phyloP scores from a whole-genome alignment of 345 rosid genomes.

The Hibiscus trionum region DNA sequence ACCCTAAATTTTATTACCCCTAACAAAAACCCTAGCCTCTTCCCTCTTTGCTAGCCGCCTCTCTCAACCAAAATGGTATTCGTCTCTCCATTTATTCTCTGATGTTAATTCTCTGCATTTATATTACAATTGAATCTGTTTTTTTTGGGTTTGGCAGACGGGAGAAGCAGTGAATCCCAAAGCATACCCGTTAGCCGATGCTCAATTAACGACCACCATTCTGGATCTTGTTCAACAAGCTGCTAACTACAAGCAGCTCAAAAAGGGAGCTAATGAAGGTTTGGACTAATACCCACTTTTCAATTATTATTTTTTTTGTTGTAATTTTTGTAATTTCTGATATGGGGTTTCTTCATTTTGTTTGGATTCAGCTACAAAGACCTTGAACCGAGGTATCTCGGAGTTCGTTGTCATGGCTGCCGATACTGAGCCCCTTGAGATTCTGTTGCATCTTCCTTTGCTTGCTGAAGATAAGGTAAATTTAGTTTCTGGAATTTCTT shows the following conservation, averaged over 20 bases:
- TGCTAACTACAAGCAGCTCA: not conserved
- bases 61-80: not conserved
- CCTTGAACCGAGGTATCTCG: not conserved
- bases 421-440: conserved; percentile 3
- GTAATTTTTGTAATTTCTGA: not conserved
- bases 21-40: not conserved
- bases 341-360: not conserved
- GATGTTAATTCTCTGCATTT: not conserved
- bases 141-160: not conserved
- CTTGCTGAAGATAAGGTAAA: conserved; percentile 5
- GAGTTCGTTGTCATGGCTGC: conserved; percentile 1
- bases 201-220: not conserved
- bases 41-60: not conserved
- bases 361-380: not conserved
- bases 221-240: conserved; percentile 2
- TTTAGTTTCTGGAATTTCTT: not conserved
- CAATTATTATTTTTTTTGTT: not conserved
- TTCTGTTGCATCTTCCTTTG: conserved; percentile 3
- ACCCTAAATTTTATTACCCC: not conserved
- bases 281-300: not conserved
- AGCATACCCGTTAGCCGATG: not conserved
- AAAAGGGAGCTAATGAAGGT: conserved; percentile 1
- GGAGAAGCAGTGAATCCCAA: conserved; percentile 1
- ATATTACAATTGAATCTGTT: not conserved
- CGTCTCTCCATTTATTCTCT: not conserved